Evolutionary conservation across 257 asterid species (phyloP).

Genomic region (Coffea canephora): DNA sequence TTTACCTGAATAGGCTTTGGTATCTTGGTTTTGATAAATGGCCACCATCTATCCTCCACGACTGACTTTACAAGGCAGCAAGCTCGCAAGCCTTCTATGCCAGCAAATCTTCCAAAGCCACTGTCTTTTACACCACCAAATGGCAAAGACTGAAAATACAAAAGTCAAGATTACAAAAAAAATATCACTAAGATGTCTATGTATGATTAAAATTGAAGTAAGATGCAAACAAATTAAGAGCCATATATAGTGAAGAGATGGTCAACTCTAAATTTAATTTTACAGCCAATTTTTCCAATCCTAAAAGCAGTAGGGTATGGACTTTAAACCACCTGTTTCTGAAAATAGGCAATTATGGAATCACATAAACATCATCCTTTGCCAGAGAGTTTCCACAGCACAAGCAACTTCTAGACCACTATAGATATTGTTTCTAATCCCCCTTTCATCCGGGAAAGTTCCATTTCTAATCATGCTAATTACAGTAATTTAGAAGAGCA

Average conservation of each 20-base stretch:
- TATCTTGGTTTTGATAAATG: constrained; percentile 82
- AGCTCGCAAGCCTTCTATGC: constrained; percentile 91
- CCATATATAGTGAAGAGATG: background rate
- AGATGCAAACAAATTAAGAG: background rate
- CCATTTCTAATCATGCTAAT: background rate
- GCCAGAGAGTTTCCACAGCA: background rate
- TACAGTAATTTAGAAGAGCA: background rate
- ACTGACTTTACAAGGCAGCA: constrained; percentile 94
- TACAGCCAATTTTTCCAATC: background rate
- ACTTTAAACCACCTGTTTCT: background rate
- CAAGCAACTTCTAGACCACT: background rate
- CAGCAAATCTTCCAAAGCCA: constrained; percentile 98
- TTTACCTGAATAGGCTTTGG: constrained; percentile 95
- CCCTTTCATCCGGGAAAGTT: background rate
- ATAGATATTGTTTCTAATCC: background rate
- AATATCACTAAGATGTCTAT: background rate
- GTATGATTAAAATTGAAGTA: background rate
- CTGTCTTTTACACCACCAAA: constrained; percentile 98
- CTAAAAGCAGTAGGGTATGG: background rate
- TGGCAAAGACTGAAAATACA: constrained; percentile 70
- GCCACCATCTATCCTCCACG: constrained; percentile 97
- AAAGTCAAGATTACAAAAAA: background rate
- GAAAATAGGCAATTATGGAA: constrained; percentile 2
- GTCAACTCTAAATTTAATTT: background rate
- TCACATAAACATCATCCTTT: background rate